Evolutionary conservation across 148 eudicot genomes (phyloP).

Genomic region (Cornus kousa): DNA sequence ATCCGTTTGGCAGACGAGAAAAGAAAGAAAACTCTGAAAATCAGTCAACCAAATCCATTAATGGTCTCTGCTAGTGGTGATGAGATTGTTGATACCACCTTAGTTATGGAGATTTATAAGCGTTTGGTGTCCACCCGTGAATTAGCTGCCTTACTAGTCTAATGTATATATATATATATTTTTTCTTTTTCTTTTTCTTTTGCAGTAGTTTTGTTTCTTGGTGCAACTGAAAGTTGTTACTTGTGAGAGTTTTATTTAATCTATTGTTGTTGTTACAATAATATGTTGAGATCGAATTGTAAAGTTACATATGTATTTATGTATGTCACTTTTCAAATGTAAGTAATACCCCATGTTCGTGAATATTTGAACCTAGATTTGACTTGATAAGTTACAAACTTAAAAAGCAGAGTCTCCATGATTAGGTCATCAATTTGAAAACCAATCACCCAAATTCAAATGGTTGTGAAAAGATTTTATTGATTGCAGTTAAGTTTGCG

Average conservation of each 20-base stretch:
- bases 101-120: conserved; percentile 21
- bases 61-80: neutral
- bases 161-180: too few species aligned
- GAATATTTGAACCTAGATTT: neutral
- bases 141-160: neutral
- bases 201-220: too few species aligned
- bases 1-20: neutral
- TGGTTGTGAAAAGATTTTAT: neutral
- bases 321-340: neutral
- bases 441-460: too few species aligned
- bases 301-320: neutral
- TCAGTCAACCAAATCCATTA: neutral
- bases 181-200: too few species aligned
- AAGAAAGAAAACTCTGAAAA: neutral
- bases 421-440: too few species aligned
- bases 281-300: conserved; percentile 4
- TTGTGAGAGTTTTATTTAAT: too few species aligned
- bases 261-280: too few species aligned
- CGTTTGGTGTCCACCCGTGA: conserved; percentile 16
- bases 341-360: neutral
- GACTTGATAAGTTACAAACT: neutral
- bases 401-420: too few species aligned
- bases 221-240: too few species aligned
- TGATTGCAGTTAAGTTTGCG: too few species aligned
- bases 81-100: conserved; percentile 10